Conservation (phyloP, 2,329 filamentous ascomycete genomes). For the Fusarium sp. region DNA sequence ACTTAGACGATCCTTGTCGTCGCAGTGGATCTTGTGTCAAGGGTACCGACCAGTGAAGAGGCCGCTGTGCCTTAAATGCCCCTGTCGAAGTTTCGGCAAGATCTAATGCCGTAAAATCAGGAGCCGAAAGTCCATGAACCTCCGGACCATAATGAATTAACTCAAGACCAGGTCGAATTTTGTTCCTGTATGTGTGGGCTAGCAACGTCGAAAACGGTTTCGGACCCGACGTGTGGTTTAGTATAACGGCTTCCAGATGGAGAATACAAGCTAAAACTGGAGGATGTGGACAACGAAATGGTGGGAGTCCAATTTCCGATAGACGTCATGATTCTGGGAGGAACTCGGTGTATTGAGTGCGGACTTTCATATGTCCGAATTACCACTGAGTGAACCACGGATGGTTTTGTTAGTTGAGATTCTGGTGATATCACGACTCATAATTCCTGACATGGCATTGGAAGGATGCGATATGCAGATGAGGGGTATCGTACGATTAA, state of each 20-base stretch:
- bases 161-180: neutral
- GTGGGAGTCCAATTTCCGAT: neutral
- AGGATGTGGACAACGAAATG: neutral
- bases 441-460: neutral
- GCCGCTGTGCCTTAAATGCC: neutral
- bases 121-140: neutral
- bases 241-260: neutral
- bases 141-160: neutral
- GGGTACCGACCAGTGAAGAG: neutral
- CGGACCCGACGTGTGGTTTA: neutral
- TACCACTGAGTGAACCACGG: rapidly evolving
- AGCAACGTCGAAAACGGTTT: neutral
- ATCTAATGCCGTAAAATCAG: neutral
- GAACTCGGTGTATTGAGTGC: neutral
- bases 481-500: neutral
- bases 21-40: neutral
- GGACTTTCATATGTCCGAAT: neutral
- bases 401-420: neutral
- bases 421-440: neutral
- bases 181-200: neutral
- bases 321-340: neutral
- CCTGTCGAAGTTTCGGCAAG: neutral
- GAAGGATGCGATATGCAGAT: neutral
- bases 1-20: neutral
- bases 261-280: neutral